Base-by-base conservation (phyloP, 331 rosid genomes). In the Quercus phellos region DNA sequence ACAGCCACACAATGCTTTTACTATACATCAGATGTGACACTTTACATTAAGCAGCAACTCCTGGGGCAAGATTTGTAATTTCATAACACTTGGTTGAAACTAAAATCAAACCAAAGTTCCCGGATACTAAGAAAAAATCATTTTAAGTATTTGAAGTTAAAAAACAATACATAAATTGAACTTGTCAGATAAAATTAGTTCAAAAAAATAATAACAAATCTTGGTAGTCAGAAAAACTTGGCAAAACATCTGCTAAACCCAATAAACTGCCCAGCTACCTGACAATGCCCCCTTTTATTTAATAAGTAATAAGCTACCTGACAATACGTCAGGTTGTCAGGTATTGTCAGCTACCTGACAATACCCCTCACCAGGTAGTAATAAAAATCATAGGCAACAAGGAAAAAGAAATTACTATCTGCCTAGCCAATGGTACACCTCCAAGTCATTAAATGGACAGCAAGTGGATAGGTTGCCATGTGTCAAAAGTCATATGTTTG, bases 401-500 rank as follows among this genome's bases (percentile, higher is more conserved):
- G 11, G 38, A 66, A 30, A 27, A 54, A 51, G 55, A 60, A 26
- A 16, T 27, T 2, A 6, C 69, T 29, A 27, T 17, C 69, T 63
- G 75, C 78, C 75, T 17, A 71, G 13, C 27, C 70, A 79, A 58
- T 46, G 72, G 72, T 43, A 53, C 50, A 3, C 74, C 56, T 17
- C 70, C 51, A 75, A 69, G 72, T 63, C 78, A 63, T 43, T 67
- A 69, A 59, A 29, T 29, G 54, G 61, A 51, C 43, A 32, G 51
- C 16, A 18, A 68, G 68, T 24, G 68, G 18, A 63, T 27, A 46
- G 53, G 21, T 63, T 63, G 70, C 64, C 68, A 64, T 70, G 73
- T 53, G 50, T 70, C 50, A 78, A 76, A 83, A 74, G 78, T 54
- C 67, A 55, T 60, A 75, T 3, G 68, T 70, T 73, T 70, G 83